Percentiles rank a stretch among this genome's conserved stretches.
phyloP scores from a whole-genome alignment of 2,329 filamentous ascomycete genomes.

The Penicillium psychrosexuale region DNA sequence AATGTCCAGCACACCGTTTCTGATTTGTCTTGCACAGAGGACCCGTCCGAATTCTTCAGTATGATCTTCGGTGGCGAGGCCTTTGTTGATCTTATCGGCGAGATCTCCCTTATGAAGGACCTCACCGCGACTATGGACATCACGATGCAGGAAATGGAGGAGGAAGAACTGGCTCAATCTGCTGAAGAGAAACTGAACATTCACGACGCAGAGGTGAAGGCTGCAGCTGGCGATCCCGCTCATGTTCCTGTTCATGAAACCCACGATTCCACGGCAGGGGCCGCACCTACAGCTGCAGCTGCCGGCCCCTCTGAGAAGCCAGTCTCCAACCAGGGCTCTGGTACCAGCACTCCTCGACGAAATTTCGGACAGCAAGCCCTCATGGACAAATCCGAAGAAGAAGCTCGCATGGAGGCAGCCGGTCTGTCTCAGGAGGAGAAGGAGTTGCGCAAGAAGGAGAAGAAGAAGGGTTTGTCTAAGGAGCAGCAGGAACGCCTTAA shows the following conservation, averaged over 20 bases:
- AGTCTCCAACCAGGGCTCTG: slow-evolving; percentile 32
- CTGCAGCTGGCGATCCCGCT: slow-evolving; percentile 33
- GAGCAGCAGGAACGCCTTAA: slow-evolving; percentile 91
- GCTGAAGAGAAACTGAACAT: slow-evolving; percentile 49
- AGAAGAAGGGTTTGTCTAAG: slow-evolving; percentile 85
- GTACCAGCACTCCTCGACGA: slow-evolving; percentile 49
- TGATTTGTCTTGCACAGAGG: slow-evolving; percentile 50
- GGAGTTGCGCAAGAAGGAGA: slow-evolving; percentile 73
- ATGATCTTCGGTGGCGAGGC: slow-evolving; percentile 98
- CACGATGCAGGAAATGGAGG: slow-evolving; percentile 76
- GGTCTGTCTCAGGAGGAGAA: slow-evolving; percentile 71
- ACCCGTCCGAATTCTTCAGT: slow-evolving; percentile 95
- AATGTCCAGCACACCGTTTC: not conserved
- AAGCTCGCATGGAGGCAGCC: slow-evolving; percentile 61
- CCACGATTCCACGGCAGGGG: slow-evolving; percentile 60
- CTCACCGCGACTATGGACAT: slow-evolving; percentile 98
- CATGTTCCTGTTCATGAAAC: slow-evolving; percentile 19
- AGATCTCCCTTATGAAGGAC: slow-evolving; percentile 98
- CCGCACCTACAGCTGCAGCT: slow-evolving; percentile 32
- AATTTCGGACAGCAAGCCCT: slow-evolving; percentile 77
- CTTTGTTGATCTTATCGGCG: slow-evolving; percentile 93
- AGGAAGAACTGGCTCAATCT: slow-evolving; percentile 59
- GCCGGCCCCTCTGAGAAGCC: slow-evolving; percentile 18
- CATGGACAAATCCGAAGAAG: slow-evolving; percentile 82
- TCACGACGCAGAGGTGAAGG: slow-evolving; percentile 46